Percentiles rank a stretch among this genome's conserved stretches.
Conservation (phyloP, 495 filamentous ascomycete genomes). For the Penicillium turbatum region DNA sequence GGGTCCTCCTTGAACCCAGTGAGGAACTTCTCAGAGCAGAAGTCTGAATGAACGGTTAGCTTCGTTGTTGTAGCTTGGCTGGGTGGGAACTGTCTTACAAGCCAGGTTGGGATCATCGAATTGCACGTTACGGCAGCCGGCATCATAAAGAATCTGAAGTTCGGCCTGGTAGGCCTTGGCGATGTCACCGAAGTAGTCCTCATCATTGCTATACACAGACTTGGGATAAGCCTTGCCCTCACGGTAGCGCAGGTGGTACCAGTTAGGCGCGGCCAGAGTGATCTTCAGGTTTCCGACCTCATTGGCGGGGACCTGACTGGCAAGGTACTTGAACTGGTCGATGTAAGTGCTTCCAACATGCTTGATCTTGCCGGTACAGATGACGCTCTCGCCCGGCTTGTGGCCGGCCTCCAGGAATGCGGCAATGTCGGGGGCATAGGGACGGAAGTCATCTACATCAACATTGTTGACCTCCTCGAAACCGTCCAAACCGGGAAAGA, state of each 20-base stretch:
- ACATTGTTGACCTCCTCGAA: slow-evolving; percentile 60
- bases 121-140: slow-evolving; percentile 66
- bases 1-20: slow-evolving; percentile 58
- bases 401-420: slow-evolving; percentile 66
- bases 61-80: not conserved
- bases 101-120: slow-evolving; percentile 75
- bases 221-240: slow-evolving; percentile 64
- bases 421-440: slow-evolving; percentile 75
- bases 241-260: slow-evolving; percentile 71
- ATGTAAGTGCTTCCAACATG: slow-evolving; percentile 59
- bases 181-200: slow-evolving; percentile 71
- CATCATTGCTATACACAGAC: slow-evolving; percentile 59
- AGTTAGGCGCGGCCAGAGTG: slow-evolving; percentile 68
- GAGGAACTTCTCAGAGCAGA: slow-evolving; percentile 74
- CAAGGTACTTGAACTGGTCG: slow-evolving; percentile 66
- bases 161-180: slow-evolving; percentile 67
- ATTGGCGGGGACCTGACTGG: slow-evolving; percentile 53
- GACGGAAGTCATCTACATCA: slow-evolving; percentile 59
- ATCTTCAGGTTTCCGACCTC: slow-evolving; percentile 65
- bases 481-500: slow-evolving; percentile 73
- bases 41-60: slow-evolving; percentile 41
- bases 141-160: slow-evolving; percentile 62
- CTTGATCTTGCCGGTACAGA: slow-evolving; percentile 69
- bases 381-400: slow-evolving; percentile 69
- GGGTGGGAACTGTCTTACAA: slow-evolving; percentile 44